Base-by-base conservation (phyloP, 345 rosid species). In the Fremontodendron californicum region DNA sequence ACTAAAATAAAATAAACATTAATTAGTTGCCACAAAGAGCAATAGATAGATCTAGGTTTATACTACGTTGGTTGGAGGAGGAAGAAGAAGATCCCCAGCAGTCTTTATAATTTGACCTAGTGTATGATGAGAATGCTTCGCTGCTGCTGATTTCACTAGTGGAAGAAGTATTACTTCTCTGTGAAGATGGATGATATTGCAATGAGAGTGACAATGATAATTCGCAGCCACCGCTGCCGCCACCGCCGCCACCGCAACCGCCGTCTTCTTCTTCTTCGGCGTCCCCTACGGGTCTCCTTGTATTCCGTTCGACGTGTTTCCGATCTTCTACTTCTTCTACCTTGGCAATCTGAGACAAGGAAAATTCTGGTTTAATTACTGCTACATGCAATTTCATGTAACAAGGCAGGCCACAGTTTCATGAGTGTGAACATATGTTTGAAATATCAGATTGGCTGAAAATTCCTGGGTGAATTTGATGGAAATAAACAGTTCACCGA, bases 31-130 rank as follows among this genome's bases (percentile, higher is more conserved):
- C 90, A 46, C 92, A 88, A 31, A 91, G 93, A 65, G 95, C 91
- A 75, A 90, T 87, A 5, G 97, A 89, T 0, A 93, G 86, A 57
- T 92, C 94, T 45, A 93, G 79, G 73, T 90, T 89, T 10, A 90
- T 74, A 43, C 76, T 84, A 43, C 49, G 78, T 71, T 80, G 82
- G 10, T 60, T 71, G 3, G 85, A 85, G 12, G 27, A 52, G n/a
- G 58, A 6, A 2, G 31, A 55, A 0, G 91, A 82, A 25, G 51
- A 83, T 18, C 79, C 67, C 0, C n/a, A 82, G 75, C 86, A 82
- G 52, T 82, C 90, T 71, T 81, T 81, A n/a, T 74, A 75, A 29
- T 33, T 83, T 43, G 89, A 82, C 76, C 81, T 79, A 1, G 85
- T 52, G 69, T 83, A 81, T 0, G 87, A 85, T 8, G 93, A 93